A percentile compares a stretch with the other conserved stretches of the same genome.
Evolutionary conservation across 805 yeast species (phyloP).

Genomic region (Wickerhamomyces silvicola): DNA sequence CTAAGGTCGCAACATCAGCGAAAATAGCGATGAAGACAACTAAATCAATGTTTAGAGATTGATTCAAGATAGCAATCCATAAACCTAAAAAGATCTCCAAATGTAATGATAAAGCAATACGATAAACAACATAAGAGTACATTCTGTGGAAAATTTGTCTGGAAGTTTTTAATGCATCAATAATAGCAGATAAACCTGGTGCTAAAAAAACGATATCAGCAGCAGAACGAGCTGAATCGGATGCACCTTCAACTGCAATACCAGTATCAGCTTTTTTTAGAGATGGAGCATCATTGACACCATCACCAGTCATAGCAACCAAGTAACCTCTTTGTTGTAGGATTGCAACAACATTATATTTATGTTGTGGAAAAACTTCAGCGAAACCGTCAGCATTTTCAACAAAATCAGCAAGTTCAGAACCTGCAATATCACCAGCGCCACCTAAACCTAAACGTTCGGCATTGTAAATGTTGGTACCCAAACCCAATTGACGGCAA

Average conservation of each 20-base stretch:
- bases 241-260: constrained; percentile 98
- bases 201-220: constrained; percentile 94
- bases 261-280: constrained; percentile 94
- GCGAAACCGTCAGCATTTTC: constrained; percentile 98
- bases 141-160: constrained; percentile 98
- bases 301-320: constrained; percentile 99
- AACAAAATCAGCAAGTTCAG: constrained; percentile 94
- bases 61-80: constrained; percentile 93
- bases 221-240: constrained; percentile 96
- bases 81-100: constrained; percentile 91
- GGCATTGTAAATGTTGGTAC: constrained; percentile 94
- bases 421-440: constrained; percentile 91
- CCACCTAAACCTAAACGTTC: constrained; percentile 95
- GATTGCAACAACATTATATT: constrained; percentile 92
- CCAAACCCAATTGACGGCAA: constrained; percentile 94
- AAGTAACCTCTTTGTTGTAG: constrained; percentile 93
- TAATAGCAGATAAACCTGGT: constrained; percentile 92
- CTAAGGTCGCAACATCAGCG: constrained; percentile 95
- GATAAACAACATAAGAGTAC: constrained; percentile 97
- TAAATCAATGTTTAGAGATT: constrained; percentile 80
- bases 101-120: constrained; percentile 92
- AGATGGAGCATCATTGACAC: constrained; percentile 98
- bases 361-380: constrained; percentile 98
- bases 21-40: constrained; percentile 95
- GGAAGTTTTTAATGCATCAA: constrained; percentile 91